These are phyloP conservation scores for Colletotrichum sp. DNA, from an alignment of 2,329 filamentous ascomycete species.

Conservation along the genomic window DNA sequence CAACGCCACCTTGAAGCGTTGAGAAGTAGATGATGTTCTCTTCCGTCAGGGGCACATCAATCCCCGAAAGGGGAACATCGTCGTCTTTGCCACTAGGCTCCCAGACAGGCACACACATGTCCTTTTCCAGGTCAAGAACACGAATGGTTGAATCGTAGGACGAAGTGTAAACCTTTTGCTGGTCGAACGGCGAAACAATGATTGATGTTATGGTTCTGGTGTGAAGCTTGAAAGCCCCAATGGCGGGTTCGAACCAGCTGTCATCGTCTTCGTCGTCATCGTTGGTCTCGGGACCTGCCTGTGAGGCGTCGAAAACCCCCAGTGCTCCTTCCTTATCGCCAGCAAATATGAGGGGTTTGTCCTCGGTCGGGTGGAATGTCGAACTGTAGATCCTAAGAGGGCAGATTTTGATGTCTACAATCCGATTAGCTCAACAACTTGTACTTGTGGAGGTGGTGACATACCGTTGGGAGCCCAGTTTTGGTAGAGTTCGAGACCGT, in stretches of 20 bases:
- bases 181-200: slow-evolving; percentile 74
- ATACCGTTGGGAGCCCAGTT: slow-evolving; percentile 80
- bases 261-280: slow-evolving; percentile 72
- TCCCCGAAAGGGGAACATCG: slow-evolving; percentile 81
- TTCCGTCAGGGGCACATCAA: slow-evolving; percentile 77
- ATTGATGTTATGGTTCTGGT: slow-evolving; percentile 87
- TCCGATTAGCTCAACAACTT: background rate
- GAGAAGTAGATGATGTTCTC: slow-evolving; percentile 84
- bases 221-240: slow-evolving; percentile 90
- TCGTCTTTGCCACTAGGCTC: slow-evolving; percentile 72
- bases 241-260: slow-evolving; percentile 67
- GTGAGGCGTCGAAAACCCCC: slow-evolving; percentile 89
- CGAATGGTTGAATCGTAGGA: slow-evolving; percentile 95
- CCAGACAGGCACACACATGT: slow-evolving; percentile 80
- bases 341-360: slow-evolving; percentile 89
- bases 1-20: slow-evolving; percentile 81
- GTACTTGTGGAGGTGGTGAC: slow-evolving; percentile 25
- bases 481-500: slow-evolving; percentile 78
- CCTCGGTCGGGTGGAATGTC: slow-evolving; percentile 83
- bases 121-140: slow-evolving; percentile 82
- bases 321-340: slow-evolving; percentile 93
- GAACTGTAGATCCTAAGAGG: slow-evolving; percentile 88
- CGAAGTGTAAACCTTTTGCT: slow-evolving; percentile 78
- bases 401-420: slow-evolving; percentile 83
- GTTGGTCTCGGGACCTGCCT: slow-evolving; percentile 60